Percentiles rank a stretch among this genome's conserved stretches.
phyloP scores from a whole-genome alignment of 768 basidiomycete species.

The Stropharia rugosoannulata region DNA sequence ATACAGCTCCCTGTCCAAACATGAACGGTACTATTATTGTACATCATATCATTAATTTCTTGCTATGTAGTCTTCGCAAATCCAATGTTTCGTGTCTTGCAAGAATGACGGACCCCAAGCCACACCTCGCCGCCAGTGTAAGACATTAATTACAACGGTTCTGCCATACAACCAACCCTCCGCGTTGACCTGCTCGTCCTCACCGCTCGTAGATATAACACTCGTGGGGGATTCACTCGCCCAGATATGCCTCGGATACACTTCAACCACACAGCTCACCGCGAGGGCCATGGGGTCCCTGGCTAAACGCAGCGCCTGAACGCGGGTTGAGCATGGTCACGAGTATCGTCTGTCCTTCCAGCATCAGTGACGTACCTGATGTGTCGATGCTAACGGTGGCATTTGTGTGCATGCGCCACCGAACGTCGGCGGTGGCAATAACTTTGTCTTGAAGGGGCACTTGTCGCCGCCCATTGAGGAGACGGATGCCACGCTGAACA shows the following conservation, averaged over 20 bases:
- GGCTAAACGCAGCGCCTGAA: constrained; percentile 64
- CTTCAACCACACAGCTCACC: constrained; percentile 82
- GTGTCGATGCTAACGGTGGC: constrained; percentile 59
- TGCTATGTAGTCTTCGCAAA: too few relatives aligned
- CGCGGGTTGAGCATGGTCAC: constrained; percentile 69
- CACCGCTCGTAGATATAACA: constrained; percentile 74
- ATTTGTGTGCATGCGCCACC: constrained; percentile 97
- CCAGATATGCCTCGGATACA: constrained; percentile 91
- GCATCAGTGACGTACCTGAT: constrained; percentile 58
- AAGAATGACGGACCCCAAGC: too few relatives aligned
- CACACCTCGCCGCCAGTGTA: constrained; percentile 50
- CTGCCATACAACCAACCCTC: constrained; percentile 97
- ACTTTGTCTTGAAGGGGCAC: constrained; percentile 95
- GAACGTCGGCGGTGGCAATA: constrained; percentile 49
- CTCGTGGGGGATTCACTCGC: constrained; percentile 96
- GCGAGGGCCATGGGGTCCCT: constrained; percentile 64
- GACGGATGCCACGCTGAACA: constrained; percentile 81
- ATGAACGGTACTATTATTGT: too few relatives aligned
- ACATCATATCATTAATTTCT: too few relatives aligned
- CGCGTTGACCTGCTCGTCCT: constrained; percentile 61
- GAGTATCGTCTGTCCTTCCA: constrained; percentile 66
- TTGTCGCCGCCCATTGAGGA: constrained; percentile 82
- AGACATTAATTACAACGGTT: constrained; percentile 83
- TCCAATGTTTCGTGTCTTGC: too few relatives aligned
- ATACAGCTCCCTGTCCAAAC: too few relatives aligned